Evolutionary conservation across 75 land plant genomes (phyloP).

Genomic region (Sequoia sempervirens): DNA sequence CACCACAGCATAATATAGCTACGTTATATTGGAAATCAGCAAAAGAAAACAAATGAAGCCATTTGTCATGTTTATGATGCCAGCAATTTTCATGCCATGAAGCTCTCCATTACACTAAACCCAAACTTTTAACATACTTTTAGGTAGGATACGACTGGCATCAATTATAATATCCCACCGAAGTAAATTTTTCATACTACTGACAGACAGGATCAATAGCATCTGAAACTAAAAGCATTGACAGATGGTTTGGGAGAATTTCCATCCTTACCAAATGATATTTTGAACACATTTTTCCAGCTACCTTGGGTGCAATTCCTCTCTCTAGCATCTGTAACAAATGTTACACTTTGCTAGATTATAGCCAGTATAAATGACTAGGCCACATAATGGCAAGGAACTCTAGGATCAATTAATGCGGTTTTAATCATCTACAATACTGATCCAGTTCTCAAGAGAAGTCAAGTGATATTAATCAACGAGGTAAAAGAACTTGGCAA

Average conservation of each 20-base stretch:
- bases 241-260: not conserved
- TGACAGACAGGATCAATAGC: not conserved
- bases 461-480: not conserved
- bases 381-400: not conserved
- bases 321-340: no score
- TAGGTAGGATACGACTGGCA: not conserved
- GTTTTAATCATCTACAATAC: not conserved
- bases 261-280: not conserved
- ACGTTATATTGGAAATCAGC: no score
- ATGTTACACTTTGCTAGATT: no score
- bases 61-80: no score
- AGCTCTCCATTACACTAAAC: not conserved
- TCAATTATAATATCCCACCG: not conserved
- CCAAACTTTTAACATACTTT: not conserved
- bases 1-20: no score
- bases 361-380: not conserved
- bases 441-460: not conserved
- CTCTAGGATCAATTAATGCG: not conserved
- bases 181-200: not conserved
- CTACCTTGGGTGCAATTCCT: not conserved
- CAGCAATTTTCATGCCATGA: no score
- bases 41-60: no score
- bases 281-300: not conserved
- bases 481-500: not conserved
- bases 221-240: not conserved